A percentile compares a stretch with the other conserved stretches of the same genome.
Conservation (phyloP, 2,329 filamentous ascomycete genomes). For the Claviceps sp. region DNA sequence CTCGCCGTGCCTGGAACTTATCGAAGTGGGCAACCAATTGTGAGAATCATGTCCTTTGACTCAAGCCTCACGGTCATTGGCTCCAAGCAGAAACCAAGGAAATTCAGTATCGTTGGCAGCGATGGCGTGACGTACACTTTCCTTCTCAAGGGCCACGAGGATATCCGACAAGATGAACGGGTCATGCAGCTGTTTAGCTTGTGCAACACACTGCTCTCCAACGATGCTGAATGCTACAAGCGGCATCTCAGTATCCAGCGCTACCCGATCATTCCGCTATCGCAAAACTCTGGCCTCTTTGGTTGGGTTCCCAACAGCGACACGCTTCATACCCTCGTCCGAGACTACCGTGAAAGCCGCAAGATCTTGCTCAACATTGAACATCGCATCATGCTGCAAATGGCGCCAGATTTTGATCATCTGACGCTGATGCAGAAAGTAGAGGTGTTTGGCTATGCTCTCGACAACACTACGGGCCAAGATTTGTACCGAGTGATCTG, state of each 20-base stretch:
- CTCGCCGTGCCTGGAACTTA: conserved; percentile 95
- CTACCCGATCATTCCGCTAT: conserved; percentile 92
- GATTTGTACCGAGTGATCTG: conserved; percentile 95
- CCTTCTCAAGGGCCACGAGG: conserved; percentile 94
- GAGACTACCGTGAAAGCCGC: conserved; percentile 91
- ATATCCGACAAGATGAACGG: conserved; percentile 96
- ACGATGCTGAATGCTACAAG: conserved; percentile 94
- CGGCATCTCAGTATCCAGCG: conserved; percentile 91
- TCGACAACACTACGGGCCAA: conserved; percentile 98
- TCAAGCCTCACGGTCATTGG: conserved; percentile 83
- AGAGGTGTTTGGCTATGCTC: conserved; percentile 95
- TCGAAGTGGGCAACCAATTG: conserved; percentile 60
- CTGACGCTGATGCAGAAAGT: conserved; percentile 99
- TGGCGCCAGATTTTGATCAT: conserved; percentile 98
- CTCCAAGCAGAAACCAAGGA: conserved; percentile 90
- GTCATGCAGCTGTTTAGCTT: conserved; percentile 99
- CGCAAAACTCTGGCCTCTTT: conserved; percentile 86
- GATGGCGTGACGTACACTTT: conserved; percentile 83
- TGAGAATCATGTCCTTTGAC: conserved; percentile 81
- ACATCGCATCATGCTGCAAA: conserved; percentile 98
- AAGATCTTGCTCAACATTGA: conserved; percentile 99
- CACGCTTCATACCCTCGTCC: conserved; percentile 88
- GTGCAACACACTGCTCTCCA: conserved; percentile 86
- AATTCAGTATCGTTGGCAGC: conserved; percentile 76
- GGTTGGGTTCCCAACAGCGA: conserved; percentile 98